These are phyloP conservation scores for Candida qinlingensis DNA, from an alignment of 805 yeast genomes.

Conservation along the genomic window DNA sequence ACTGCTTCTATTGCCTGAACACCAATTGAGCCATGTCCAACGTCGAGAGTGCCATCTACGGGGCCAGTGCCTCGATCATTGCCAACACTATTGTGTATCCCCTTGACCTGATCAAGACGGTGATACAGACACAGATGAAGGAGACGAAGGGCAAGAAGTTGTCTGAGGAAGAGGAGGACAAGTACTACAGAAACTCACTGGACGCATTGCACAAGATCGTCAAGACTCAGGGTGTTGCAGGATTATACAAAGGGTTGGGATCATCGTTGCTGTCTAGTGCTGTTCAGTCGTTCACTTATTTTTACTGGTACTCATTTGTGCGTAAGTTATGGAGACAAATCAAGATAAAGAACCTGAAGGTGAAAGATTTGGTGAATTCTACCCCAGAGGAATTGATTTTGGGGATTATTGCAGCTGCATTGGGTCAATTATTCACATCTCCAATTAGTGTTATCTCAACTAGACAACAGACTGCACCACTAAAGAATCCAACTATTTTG, in stretches of 20 bases:
- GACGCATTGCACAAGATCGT: conserved; percentile 62
- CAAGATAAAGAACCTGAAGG: conserved; percentile 32
- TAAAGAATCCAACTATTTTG: conserved; percentile 29
- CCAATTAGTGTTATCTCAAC: conserved; percentile 77
- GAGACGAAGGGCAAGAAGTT: conserved; percentile 6
- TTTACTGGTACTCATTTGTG: conserved; percentile 80
- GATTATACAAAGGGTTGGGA: conserved; percentile 68
- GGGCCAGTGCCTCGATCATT: conserved; percentile 74
- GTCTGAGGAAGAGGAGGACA: conserved; percentile 10
- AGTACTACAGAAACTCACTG: conserved; percentile 45
- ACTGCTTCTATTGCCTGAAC: too few species aligned
- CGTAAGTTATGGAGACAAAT: conserved; percentile 41
- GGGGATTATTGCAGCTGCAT: conserved; percentile 79
- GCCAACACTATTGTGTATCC: conserved; percentile 82
- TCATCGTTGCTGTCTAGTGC: conserved; percentile 68
- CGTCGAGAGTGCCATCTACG: conserved; percentile 73
- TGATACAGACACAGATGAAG: conserved; percentile 62
- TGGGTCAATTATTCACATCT: conserved; percentile 73
- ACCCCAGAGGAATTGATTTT: conserved; percentile 65
- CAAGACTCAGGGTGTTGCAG: conserved; percentile 51
- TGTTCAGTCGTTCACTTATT: conserved; percentile 74
- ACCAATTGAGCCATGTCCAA: conserved; percentile 33
- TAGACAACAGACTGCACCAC: conserved; percentile 50
- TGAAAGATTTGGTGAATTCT: conserved; percentile 27
- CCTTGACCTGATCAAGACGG: conserved; percentile 69